Evolutionary conservation across 2,329 filamentous ascomycete species (phyloP), one percentile per base, ranked within the genome.

Genomic region (Pseudocercospora eumusae): DNA sequence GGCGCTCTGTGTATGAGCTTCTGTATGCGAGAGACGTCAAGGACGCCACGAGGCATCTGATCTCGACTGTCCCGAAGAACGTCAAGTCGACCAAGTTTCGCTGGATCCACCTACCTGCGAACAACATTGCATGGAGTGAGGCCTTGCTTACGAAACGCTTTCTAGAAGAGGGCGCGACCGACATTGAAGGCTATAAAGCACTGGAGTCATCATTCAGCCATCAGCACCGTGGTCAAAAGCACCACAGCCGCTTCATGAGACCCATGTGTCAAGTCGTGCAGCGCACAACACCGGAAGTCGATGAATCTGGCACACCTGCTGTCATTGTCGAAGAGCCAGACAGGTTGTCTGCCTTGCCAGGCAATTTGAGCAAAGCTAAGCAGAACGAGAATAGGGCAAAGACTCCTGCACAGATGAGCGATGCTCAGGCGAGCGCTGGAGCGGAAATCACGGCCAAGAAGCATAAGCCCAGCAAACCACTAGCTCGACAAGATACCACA

Each of bases 81-180:
- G 72, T 74, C 15, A 78, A 77, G 60, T 70, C 75, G 9, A 77
- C 77, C 13, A 72, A 68, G 23, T 79, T 80, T 44, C 69, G 78
- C 20, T 80, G 78, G 78, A 79, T 80, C 33, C 78, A 80, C 68
- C 68, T 80, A 4, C 78, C 78, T 15, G 78, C 76, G 0, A 80
- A 80, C 59, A 81, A 85, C 70, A 81, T 85, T 68, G 81, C 82
- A 0, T 88, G 86, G 86, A 82, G 85, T 4, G 85, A 88, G 72
- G 81, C 84, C 0, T 75, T 88, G 1, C 74, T 88, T n/a, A 84
- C 85, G 0, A 88, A 88, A 66, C 81, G 81, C 7, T 88, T 88
- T 66, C 83, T 88, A 33, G 86, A 88, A 70, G 83, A 84, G 40
- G 84, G 84, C 0, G 81, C 82, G 15, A 80, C 80, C n/a, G 86